Base-by-base conservation (phyloP, 805 yeast genomes). In the Saturnispora serradocipensis region DNA sequence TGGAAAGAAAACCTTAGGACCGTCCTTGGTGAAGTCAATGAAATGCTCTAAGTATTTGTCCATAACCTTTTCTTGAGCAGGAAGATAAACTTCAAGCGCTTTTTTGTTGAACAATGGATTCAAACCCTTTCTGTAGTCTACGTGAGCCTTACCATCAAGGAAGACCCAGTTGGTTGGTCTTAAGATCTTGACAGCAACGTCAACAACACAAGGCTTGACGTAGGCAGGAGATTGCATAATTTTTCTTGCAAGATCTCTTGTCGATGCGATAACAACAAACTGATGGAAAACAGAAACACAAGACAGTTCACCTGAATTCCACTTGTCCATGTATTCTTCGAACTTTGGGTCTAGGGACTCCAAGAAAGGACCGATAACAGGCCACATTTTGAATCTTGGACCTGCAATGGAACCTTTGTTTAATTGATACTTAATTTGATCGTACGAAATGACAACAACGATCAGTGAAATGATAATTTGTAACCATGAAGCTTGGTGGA, bases 151-250 rank as follows among this genome's bases (percentile, higher is more conserved):
- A 60, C 99, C 99, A 64, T 93, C 99, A 62, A 89, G 71, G 68
- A 93, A 93, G 36, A 93, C 99, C 99, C 99, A 93, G 74, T 91
- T 93, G 45, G 91, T 76, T 45, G 98, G 97, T 70, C 98, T 82
- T 63, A 93, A 74, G 58, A 93, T 88, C 71, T 93, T 93, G 56
- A 83, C 76, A 20, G 99, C 99, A 50, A 89, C 98, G 66, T 93
- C 99, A 57, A 93, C 99, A 54, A 93, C 96, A 72, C 99, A 93
- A 5, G 99, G 99, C 69, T 89, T 89, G 55, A 89, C 97, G 64
- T 77, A 93, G 46, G 80, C 76, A 39, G 97, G 95, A 18, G 95
- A 81, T 63, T 80, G 83, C 61, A 91, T 76, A 54, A 89, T 81
- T 62, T 90, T 90, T 67, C 97, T 81, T 30, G 96, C 86, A 55